Base-by-base conservation (phyloP, 805 yeast species). In the Candida stauntonica region DNA sequence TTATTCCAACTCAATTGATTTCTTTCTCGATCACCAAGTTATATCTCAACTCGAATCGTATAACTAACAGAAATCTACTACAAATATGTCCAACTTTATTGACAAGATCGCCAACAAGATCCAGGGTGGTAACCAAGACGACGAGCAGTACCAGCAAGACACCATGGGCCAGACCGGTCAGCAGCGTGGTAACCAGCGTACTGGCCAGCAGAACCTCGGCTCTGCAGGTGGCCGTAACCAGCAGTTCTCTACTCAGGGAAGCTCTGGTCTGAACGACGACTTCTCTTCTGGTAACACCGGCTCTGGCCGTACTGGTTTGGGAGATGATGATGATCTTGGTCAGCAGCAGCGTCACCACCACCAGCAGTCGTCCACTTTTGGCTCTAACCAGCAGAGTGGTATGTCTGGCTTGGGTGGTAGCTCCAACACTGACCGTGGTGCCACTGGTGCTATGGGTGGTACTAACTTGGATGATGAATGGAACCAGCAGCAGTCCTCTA, bases 101-200 rank as follows among this genome's bases (percentile, higher is more conserved):
- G 57, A 54, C 44, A 54, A 54, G 44, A 26, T 54, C 38, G 41
- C 55, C 31, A 40, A 47, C 51, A 54, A 54, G 41, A 39, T 54
- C 18, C 39, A 39, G 17, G 52, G 56, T 19, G 34, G 35, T 39
- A 39, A 50, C 5, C 14, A 36, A 20, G 27, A 16, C 9, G 33
- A 39, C 28, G 19, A 26, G n/a, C 15, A 38, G 16, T 20, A 30
- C 13, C 24, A 27, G 24, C 29, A 27, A 13, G 39, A 38, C 28
- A 19, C 31, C 30, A 21, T n/a, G 9, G 26, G 31, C 17, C 21
- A 16, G 15, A 19, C 26, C 13, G n/a, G n/a, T n/a, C n/a, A n/a
- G n/a, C n/a, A n/a, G n/a, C n/a, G n/a, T n/a, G n/a, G n/a, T n/a
- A n/a, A n/a, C 12, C 26, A 29, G 19, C 44, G 48, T 31, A 33